Conservation (phyloP, 2,329 filamentous ascomycete genomes). For the Trichoderma pleuroti region DNA sequence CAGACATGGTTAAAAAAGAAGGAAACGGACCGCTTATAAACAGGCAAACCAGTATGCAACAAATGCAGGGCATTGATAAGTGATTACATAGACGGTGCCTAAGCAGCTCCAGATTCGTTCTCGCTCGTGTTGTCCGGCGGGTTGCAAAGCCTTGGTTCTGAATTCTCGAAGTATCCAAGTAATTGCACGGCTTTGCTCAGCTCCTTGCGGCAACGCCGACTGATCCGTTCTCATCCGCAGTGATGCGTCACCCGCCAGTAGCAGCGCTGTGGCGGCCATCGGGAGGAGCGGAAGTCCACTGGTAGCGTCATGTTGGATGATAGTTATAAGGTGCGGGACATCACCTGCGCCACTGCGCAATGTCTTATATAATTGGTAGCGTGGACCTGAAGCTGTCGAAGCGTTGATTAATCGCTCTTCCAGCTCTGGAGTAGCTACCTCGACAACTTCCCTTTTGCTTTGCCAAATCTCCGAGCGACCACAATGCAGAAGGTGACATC, state of each 20-base stretch:
- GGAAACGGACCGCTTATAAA: background rate
- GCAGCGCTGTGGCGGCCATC: background rate
- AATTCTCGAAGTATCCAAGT: constrained; percentile 7
- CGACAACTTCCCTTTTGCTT: background rate
- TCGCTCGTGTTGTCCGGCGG: background rate
- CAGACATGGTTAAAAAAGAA: background rate
- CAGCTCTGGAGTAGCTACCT: background rate
- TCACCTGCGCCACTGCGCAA: background rate
- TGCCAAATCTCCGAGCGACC: background rate
- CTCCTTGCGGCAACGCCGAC: background rate
- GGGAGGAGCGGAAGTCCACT: constrained; percentile 11
- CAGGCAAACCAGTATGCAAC: background rate
- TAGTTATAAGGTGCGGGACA: constrained; percentile 5
- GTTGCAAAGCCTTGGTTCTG: background rate
- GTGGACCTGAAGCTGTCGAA: background rate
- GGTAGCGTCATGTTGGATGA: constrained; percentile 1
- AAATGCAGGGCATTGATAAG: background rate
- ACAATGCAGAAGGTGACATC: constrained; percentile 36
- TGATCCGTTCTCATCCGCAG: constrained; percentile 2
- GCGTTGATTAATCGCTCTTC: background rate
- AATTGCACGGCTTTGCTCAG: background rate
- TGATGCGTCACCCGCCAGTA: constrained; percentile 10
- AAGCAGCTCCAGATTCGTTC: background rate
- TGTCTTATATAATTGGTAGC: background rate
- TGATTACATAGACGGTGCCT: constrained; percentile 1